Evolutionary conservation across 129 eudicot species (phyloP), one percentile per base, ranked within the genome.

Genomic region (Chrysanthemum makinoi): DNA sequence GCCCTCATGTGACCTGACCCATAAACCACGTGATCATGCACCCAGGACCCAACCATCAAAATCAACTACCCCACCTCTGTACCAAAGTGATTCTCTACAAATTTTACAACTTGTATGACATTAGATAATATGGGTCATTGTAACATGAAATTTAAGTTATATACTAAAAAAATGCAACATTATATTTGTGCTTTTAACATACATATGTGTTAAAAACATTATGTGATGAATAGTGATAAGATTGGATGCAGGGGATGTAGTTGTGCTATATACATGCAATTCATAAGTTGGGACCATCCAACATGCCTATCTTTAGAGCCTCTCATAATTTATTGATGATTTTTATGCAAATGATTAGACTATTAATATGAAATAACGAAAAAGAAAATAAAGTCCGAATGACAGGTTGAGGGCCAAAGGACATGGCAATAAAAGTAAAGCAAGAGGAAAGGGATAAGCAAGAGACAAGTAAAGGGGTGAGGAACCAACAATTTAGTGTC

Each of bases 1-100:
- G 59, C 84, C 92, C 91, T 83, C 89, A 81, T 80, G 91, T 68
- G 83, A 67, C 65, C 28, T 69, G 60, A 69, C 75, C 73, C 87
- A 68, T 79, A 76, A 35, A 70, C 61, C 86, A 86, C 85, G 84
- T 89, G 92, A 76, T 79, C 74, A 65, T 89, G 87, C 83, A 68
- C 49, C 80, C 66, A 70, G 47, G 76, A 43, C 76, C 81, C 81
- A 62, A 77, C 76, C 76, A 77, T 79, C 83, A 70, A 62, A 43
- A 65, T 79, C 83, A 82, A 68, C 52, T 68, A 73, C 66, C 72
- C 79, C 50, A 75, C 66, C 66, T 30, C 66, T 10, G 5, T 2
- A 19, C 57, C 39, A 60, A 68, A 19, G 43, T 43, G 70, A n/a
- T 76, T 6, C 33, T 55, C 19, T 66, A 26, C 3, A 77, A 28